Conservation (phyloP, 1,139 yeast genomes). For the Protomyces gravidus region DNA sequence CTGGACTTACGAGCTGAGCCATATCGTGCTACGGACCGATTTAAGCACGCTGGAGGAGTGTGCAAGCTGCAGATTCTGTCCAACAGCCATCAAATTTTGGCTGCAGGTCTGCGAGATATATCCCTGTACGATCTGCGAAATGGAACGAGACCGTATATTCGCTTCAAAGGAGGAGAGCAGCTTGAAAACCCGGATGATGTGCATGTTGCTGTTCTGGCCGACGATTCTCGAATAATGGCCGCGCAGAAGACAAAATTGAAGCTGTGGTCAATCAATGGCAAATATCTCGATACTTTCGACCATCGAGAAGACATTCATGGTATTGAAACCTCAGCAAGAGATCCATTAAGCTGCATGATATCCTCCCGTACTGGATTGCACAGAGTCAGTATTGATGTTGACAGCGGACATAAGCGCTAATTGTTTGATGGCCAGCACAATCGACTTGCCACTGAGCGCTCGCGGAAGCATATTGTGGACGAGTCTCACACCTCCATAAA, state of each 20-base stretch:
- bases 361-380: no score
- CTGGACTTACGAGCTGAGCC: slow-evolving; percentile 13
- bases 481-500: slow-evolving; percentile 45
- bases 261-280: slow-evolving; percentile 12
- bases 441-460: no score
- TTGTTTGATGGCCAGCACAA: no score
- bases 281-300: no score
- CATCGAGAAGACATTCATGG: no score
- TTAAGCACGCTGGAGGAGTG: not conserved
- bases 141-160: not conserved
- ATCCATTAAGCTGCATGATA: no score
- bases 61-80: not conserved
- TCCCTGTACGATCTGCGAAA: slow-evolving; percentile 24
- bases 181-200: slow-evolving; percentile 10
- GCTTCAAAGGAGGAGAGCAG: not conserved
- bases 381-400: no score
- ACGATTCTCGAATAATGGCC: slow-evolving; percentile 5
- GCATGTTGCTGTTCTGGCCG: slow-evolving; percentile 4
- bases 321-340: no score
- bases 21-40: not conserved
- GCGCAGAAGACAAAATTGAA: slow-evolving; percentile 12
- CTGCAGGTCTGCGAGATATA: slow-evolving; percentile 19
- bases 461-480: no score
- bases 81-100: slow-evolving; percentile 8
- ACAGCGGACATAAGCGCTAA: no score